These are phyloP conservation scores for Tulasnella sp. DNA, from an alignment of 768 basidiomycete genomes.

Conservation along the genomic window DNA sequence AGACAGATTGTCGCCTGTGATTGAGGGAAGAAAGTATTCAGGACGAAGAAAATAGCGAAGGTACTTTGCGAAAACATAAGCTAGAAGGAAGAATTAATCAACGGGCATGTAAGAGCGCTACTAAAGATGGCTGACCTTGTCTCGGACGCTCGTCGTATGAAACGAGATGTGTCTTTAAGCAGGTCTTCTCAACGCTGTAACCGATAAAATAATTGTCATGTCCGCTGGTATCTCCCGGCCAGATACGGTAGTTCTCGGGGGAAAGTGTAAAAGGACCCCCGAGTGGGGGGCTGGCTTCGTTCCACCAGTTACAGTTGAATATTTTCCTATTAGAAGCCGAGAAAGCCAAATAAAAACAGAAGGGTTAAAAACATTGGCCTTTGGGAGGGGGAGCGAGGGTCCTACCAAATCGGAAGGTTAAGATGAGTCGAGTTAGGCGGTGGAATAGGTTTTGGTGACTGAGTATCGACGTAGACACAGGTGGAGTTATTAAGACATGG, in stretches of 20 bases:
- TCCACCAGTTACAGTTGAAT: neutral
- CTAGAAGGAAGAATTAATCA: neutral
- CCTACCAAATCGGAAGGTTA: constrained; percentile 1
- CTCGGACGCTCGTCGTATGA: neutral
- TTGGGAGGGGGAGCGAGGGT: neutral
- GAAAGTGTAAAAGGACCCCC: constrained; percentile 1
- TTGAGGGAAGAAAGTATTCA: neutral
- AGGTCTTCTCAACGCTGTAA: constrained; percentile 18
- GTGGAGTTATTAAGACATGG: neutral
- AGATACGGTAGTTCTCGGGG: neutral
- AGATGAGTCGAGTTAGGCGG: constrained; percentile 8
- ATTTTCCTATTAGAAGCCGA: neutral
- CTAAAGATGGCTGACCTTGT: neutral
- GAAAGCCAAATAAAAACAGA: neutral
- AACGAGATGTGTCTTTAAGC: constrained; percentile 2
- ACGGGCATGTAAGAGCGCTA: neutral
- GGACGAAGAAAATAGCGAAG: constrained; percentile 19
- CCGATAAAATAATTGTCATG: neutral
- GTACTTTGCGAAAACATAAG: constrained; percentile 17
- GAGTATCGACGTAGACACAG: neutral
- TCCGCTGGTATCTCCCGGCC: neutral
- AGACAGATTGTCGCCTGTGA: neutral
- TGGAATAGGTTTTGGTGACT: neutral
- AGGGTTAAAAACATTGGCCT: no score
- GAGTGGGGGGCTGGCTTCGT: neutral